Conservation (phyloP, 352 stramenopile species). For the Phytophthora niederhauseri region DNA sequence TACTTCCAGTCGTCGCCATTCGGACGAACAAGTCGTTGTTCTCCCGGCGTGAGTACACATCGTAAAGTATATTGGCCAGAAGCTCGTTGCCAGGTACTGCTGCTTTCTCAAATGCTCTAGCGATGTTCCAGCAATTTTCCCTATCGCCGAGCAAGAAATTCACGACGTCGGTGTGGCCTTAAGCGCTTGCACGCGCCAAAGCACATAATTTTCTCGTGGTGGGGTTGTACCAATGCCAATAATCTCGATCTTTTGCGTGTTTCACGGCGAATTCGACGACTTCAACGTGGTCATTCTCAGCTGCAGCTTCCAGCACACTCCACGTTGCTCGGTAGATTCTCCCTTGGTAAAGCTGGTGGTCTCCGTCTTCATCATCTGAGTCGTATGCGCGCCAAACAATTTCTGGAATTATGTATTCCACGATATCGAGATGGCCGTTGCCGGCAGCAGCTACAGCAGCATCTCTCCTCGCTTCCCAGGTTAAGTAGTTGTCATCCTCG, state of each 20-base stretch:
- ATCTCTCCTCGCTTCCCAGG: background rate
- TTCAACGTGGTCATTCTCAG: background rate
- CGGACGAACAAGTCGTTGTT: no score
- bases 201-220: background rate
- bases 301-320: background rate
- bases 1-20: no score
- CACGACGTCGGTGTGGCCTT: no score
- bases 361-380: background rate
- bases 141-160: no score
- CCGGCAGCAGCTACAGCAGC: background rate
- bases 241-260: background rate
- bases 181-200: background rate
- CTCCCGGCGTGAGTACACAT: no score
- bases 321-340: background rate
- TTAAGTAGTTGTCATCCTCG: background rate
- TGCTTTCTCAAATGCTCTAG: no score
- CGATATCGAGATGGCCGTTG: background rate
- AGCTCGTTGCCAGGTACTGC: no score
- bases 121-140: no score
- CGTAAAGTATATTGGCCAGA: no score
- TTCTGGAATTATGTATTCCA: background rate
- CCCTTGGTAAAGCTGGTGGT: background rate
- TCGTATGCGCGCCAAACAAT: background rate
- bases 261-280: background rate
- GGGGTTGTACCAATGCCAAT: conserved; percentile 1